Percentiles rank a stretch among this genome's conserved stretches.
phyloP scores from a whole-genome alignment of 2,329 filamentous ascomycete genomes.

The Penicillium sp. region DNA sequence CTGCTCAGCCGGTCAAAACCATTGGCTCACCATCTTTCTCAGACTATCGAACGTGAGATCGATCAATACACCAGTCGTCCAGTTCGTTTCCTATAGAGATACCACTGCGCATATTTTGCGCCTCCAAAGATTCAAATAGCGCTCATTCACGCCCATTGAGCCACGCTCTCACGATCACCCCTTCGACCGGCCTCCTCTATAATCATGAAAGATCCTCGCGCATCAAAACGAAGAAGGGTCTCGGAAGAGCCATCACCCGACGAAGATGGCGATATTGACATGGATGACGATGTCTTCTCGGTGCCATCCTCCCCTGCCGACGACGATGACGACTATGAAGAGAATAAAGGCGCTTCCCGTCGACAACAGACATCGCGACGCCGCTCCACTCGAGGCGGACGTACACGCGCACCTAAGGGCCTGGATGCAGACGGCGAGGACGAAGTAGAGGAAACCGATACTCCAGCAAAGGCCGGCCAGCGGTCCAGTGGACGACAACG shows the following conservation, averaged over 20 bases:
- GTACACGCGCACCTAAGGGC: conserved; percentile 6
- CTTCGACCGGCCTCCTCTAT: not conserved
- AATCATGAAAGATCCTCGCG: conserved; percentile 32
- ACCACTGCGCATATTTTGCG: too few relatives aligned
- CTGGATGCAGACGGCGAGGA: conserved; percentile 7
- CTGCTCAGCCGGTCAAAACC: too few relatives aligned
- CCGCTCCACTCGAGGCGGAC: conserved; percentile 17
- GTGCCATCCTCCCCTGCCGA: conserved; percentile 15
- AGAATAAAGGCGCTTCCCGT: conserved; percentile 13
- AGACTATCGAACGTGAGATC: not conserved
- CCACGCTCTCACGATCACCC: too few relatives aligned
- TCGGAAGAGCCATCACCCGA: conserved; percentile 25
- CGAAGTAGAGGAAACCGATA: conserved; percentile 2
- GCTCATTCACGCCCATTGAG: too few relatives aligned
- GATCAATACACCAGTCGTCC: conserved; percentile 4
- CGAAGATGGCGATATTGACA: conserved; percentile 29
- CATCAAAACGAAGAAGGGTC: conserved; percentile 35
- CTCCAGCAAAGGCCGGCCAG: not conserved
- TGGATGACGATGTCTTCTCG: conserved; percentile 19
- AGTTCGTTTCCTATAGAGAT: not conserved
- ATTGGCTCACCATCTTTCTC: too few relatives aligned
- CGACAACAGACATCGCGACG: conserved; percentile 22
- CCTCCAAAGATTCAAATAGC: too few relatives aligned
- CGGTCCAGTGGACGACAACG: conserved; percentile 34
- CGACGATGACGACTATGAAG: conserved; percentile 13